Conservation (phyloP, 257 asterid genomes). For the Ballota nigra region DNA sequence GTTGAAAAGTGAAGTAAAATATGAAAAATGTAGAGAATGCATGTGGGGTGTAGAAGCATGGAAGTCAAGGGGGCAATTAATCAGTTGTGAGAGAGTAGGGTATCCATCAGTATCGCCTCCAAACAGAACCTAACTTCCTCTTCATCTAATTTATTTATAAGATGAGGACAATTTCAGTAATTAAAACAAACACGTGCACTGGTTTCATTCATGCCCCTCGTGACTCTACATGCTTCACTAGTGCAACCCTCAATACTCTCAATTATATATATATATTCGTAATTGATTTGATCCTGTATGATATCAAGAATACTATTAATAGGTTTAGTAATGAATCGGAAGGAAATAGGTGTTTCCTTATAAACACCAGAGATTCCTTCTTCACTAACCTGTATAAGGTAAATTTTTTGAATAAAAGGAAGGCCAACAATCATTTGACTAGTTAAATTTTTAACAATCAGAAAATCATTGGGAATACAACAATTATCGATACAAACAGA, state of each 20-base stretch:
- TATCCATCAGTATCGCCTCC: slow-evolving; percentile 24
- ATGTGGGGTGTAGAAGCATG: slow-evolving; percentile 28
- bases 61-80: slow-evolving; percentile 26
- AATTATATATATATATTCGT: no score
- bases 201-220: not conserved
- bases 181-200: slow-evolving; percentile 16
- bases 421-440: no score
- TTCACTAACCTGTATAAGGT: no score
- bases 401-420: no score
- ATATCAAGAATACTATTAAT: no score
- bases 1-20: not conserved
- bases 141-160: not conserved
- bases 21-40: slow-evolving; percentile 7
- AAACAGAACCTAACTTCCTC: slow-evolving; percentile 21
- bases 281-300: no score
- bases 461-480: no score
- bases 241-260: not conserved
- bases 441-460: no score
- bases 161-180: not conserved
- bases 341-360: no score
- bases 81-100: slow-evolving; percentile 16
- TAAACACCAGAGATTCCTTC: no score
- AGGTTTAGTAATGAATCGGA: no score
- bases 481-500: no score
- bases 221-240: not conserved